Conservation (phyloP, 2,329 filamentous ascomycete genomes). For the Alternaria conjuncta region DNA sequence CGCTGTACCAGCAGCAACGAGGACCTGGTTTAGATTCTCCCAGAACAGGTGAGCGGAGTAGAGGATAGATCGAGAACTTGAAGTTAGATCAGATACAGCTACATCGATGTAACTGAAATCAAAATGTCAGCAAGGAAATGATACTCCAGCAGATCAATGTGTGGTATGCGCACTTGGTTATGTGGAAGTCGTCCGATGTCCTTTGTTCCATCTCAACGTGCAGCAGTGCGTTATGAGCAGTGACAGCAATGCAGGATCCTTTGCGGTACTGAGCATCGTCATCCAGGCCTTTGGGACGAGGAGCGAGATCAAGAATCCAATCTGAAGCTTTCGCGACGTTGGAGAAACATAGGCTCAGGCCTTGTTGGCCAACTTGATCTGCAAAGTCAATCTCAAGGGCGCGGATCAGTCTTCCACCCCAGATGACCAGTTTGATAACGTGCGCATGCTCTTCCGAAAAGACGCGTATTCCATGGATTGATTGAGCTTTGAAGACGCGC, state of each 20-base stretch:
- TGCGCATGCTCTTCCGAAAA: slow-evolving; percentile 26
- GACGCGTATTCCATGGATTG: slow-evolving; percentile 75
- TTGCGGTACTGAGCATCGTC: slow-evolving; percentile 9
- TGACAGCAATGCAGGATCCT: slow-evolving; percentile 59
- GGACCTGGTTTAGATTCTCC: slow-evolving; percentile 63
- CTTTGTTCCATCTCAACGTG: slow-evolving; percentile 49
- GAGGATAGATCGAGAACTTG: slow-evolving; percentile 80
- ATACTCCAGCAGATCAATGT: background rate
- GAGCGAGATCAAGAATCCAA: slow-evolving; percentile 47
- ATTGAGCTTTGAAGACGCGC: slow-evolving; percentile 69
- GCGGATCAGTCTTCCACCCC: slow-evolving; percentile 56
- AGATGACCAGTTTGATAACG: slow-evolving; percentile 43
- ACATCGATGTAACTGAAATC: slow-evolving; percentile 15
- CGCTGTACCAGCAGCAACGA: slow-evolving; percentile 87
- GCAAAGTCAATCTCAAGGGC: slow-evolving; percentile 40
- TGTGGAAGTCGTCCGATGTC: background rate
- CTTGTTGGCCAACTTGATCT: slow-evolving; percentile 30
- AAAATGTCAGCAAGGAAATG: background rate
- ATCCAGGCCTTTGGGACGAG: slow-evolving; percentile 16
- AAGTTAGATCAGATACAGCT: slow-evolving; percentile 59
- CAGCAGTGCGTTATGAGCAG: slow-evolving; percentile 85
- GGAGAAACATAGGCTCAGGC: slow-evolving; percentile 24
- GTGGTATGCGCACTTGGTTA: slow-evolving; percentile 3
- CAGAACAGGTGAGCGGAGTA: slow-evolving; percentile 81
- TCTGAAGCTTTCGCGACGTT: slow-evolving; percentile 36